Conservation (phyloP, 371 early-diverging fungal species). For the Dinochytrium kinnereticum region DNA sequence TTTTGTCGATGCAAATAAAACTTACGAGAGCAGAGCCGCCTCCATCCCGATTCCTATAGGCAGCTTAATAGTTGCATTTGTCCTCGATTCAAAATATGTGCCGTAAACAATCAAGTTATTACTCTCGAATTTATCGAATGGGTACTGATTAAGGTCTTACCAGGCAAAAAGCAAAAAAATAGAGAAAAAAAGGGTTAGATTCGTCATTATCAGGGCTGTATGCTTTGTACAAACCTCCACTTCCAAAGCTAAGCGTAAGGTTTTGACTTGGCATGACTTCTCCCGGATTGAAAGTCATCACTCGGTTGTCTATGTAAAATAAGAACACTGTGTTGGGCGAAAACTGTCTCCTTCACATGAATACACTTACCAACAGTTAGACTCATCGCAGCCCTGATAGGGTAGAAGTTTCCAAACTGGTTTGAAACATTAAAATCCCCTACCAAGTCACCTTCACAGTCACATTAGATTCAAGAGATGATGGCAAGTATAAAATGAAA, state of each 20-base stretch:
- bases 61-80: not conserved
- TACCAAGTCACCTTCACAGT: not conserved
- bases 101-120: slow-evolving; percentile 4
- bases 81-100: not conserved
- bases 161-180: not conserved
- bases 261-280: slow-evolving; percentile 7
- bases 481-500: not conserved
- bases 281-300: not conserved
- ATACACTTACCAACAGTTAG: not conserved
- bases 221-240: not conserved
- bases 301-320: not conserved
- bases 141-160: slow-evolving; percentile 31
- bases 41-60: slow-evolving; percentile 11
- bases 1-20: no score
- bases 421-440: not conserved
- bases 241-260: not conserved
- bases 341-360: not conserved
- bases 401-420: not conserved
- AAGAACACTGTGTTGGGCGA: not conserved
- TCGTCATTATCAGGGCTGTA: no score
- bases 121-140: slow-evolving; percentile 33
- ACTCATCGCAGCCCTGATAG: not conserved
- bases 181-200: not conserved
- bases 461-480: not conserved
- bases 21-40: slow-evolving; percentile 22